Conservation (phyloP, 495 filamentous ascomycete species). For the Podospora tetraspora region DNA sequence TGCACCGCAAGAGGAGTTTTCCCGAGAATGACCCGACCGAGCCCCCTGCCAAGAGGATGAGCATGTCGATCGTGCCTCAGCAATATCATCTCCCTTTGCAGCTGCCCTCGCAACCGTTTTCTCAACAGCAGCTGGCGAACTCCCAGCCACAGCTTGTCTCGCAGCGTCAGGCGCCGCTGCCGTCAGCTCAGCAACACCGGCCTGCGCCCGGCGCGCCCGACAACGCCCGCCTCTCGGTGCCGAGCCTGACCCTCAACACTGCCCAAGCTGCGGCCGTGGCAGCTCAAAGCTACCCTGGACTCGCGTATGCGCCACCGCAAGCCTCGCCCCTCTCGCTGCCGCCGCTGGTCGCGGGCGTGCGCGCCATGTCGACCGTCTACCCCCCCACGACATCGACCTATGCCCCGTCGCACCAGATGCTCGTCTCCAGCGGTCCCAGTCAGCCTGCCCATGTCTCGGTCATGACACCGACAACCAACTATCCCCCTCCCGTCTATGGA, state of each 20-base stretch:
- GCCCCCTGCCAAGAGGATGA: conserved; percentile 62
- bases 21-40: conserved; percentile 57
- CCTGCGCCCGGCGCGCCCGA: conserved; percentile 12
- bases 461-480: conserved; percentile 22
- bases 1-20: conserved; percentile 63
- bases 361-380: conserved; percentile 49
- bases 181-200: conserved; percentile 15
- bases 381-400: conserved; percentile 30
- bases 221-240: conserved; percentile 34
- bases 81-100: conserved; percentile 6
- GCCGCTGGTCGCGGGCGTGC: conserved; percentile 38
- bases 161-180: conserved; percentile 29
- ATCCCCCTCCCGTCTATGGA: conserved; percentile 30
- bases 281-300: conserved; percentile 14
- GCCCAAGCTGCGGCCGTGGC: conserved; percentile 14
- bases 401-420: conserved; percentile 25
- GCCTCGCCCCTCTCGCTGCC: conserved; percentile 41
- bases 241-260: conserved; percentile 43
- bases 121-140: conserved; percentile 20
- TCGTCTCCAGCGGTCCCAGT: conserved; percentile 33
- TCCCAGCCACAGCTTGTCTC: conserved; percentile 34
- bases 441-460: conserved; percentile 6
- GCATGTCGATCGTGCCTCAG: conserved; percentile 27
- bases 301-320: conserved; percentile 29
- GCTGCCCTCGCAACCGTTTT: conserved; percentile 10